Evolutionary conservation across 2,329 filamentous ascomycete genomes (phyloP), one percentile per base, ranked within the genome.

Genomic region (Neoascochyta sp.): DNA sequence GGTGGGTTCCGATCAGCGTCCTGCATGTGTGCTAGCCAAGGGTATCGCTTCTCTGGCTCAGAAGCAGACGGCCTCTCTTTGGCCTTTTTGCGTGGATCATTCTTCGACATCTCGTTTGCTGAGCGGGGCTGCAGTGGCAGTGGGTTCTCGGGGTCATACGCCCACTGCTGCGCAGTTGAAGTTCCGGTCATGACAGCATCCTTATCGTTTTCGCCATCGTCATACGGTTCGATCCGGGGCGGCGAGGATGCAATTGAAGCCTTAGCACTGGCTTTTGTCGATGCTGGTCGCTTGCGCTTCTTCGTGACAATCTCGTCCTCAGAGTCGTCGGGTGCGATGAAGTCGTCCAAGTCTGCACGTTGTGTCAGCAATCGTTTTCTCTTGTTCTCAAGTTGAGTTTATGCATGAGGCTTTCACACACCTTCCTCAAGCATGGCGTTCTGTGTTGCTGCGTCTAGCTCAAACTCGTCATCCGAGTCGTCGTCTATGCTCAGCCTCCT

Each of bases 141-240:
- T 2, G 67, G 64, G 29, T 76, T 76, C 6, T 80, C 69, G 0
- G 81, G 78, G 46, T 85, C 78, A 51, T 77, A 84, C 14, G 74
- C 82, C 90, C 90, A 96, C 57, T 94, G 81, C 43, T 81, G 75
- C 4, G 88, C 83, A 0, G 87, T 88, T 0, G 87, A 88, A 1
- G 75, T 71, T 1, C 68, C 61, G 6, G 67, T 64, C 16, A 81
- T 70, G 17, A 75, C 63, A 3, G 75, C 63, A 20, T 80, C 74
- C 5, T 75, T 71, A 9, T 75, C 69, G 9, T 71, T 67, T 7
- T 75, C 69, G 9, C 71, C 67, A 2, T 71, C 65, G 5, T 65
- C 60, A 2, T 65, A 55, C 1, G 62, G 36, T 7, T 57, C 32
- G 22, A 44, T 29, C 9, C 64, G 45, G 16, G 68, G 60, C 9